Evolutionary conservation across 805 yeast species (phyloP).

Genomic region (Yamadazyma tumulicola): DNA sequence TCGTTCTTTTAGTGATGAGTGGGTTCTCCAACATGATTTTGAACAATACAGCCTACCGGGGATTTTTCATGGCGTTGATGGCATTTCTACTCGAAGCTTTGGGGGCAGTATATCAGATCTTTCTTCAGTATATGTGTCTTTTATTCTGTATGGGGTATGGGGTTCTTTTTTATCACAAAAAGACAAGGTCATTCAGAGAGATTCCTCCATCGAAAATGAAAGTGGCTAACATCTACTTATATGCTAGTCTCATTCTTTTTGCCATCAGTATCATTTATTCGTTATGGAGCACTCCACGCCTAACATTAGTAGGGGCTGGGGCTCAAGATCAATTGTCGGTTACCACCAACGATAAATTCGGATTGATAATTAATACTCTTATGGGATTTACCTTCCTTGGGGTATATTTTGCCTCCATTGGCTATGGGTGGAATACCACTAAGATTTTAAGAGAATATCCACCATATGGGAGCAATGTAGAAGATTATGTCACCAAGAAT

Average conservation of each 20-base stretch:
- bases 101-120: not conserved
- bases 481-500: constrained; percentile 15
- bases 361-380: not conserved
- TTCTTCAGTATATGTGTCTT: constrained; percentile 15
- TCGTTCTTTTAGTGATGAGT: constrained; percentile 4
- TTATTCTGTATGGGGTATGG: constrained; percentile 36
- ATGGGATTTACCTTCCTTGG: not conserved
- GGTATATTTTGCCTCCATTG: constrained; percentile 10
- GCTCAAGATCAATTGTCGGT: not conserved
- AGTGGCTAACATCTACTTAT: constrained; percentile 3
- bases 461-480: constrained; percentile 17
- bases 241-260: not conserved
- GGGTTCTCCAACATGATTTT: constrained; percentile 3
- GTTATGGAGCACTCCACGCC: not conserved
- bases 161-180: constrained; percentile 24
- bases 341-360: too few species aligned
- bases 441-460: constrained; percentile 25
- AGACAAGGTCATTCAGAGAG: constrained; percentile 20
- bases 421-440: constrained; percentile 24
- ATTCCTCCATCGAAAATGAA: constrained; percentile 9
- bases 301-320: too few species aligned
- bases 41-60: constrained; percentile 5
- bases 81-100: not conserved
- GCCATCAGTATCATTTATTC: not conserved
- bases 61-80: not conserved